Base-by-base conservation (phyloP, 352 stramenopile species). In the Globisporangium camurandrum region DNA sequence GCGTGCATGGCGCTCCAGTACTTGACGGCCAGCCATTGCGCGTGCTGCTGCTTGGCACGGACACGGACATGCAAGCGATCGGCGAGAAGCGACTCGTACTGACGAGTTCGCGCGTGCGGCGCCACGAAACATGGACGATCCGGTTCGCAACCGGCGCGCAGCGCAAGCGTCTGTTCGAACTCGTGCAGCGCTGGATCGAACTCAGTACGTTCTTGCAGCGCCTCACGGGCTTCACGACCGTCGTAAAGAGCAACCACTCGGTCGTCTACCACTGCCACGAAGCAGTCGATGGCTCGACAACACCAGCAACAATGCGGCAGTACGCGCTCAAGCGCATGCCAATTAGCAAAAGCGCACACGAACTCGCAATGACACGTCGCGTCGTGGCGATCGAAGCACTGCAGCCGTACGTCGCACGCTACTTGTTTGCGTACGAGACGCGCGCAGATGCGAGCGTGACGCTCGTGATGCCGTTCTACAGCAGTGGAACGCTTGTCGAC, bases 401-500 rank as follows among this genome's bases (percentile, higher is more conserved):
- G 19, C 61, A 69, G 37, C 68, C 71, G 33, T 82, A 75, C 40
- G 19, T 84, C 2, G 49, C 72, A 4, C 66, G 60, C 23, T 87
- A 87, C 49, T 50, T 70, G 26, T 73, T 66, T 64, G 69, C 84
- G 57, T 87, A 80, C 54, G 68, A 84, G 53, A 75, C 79, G 50
- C 52, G 40, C 27, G 68, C 67, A 38, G 48, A 69, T 54, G 66
- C 63, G 46, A 61, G 56, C 17, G 64, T 75, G 31, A 84, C 72
- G n/a, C 66, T 84, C 30, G 64, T 78, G 47, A 87, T 87, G 72
- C 67, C 79, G 43, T 64, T 70, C 60, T 87, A 87, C 46, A 48
- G 46, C 11, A 70, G 75, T 45, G 75, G 75, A 1, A 75, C 75
- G 19, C 54, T 87, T 2, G 61, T 58, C 0, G 75, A 85, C 33